These are phyloP conservation scores for Coemansia sp. DNA, from an alignment of 192 early-diverging fungal species.

Conservation along the genomic window DNA sequence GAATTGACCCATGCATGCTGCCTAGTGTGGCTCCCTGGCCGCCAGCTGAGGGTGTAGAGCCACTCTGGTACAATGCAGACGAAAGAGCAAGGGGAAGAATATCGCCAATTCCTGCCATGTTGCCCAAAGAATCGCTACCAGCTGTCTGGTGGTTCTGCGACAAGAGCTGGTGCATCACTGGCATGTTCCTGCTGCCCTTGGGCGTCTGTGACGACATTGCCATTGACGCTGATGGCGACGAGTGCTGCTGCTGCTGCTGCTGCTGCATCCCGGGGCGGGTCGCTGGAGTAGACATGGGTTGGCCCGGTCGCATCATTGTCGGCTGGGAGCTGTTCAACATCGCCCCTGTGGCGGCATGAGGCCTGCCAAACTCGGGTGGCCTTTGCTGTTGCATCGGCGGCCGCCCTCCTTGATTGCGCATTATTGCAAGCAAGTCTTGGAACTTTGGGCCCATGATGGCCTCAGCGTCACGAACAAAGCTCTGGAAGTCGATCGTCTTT, in stretches of 20 bases:
- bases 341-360: background rate
- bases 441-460: conserved; percentile 50
- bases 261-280: conserved; percentile 19
- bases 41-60: background rate
- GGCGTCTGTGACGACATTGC: conserved; percentile 1
- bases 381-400: conserved; percentile 8
- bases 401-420: conserved; percentile 38
- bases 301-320: conserved; percentile 12
- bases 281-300: conserved; percentile 1
- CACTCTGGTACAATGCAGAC: conserved; percentile 12
- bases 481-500: conserved; percentile 35
- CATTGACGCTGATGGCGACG: conserved; percentile 12
- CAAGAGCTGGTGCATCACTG: conserved; percentile 27
- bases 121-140: background rate
- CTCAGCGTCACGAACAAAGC: conserved; percentile 44
- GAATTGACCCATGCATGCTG: background rate
- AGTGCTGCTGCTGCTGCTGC: background rate
- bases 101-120: conserved; percentile 3
- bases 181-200: conserved; percentile 16
- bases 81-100: conserved; percentile 10
- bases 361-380: conserved; percentile 5
- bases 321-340: background rate
- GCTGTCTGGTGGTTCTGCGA: conserved; percentile 14
- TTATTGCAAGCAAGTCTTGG: conserved; percentile 38
- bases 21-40: background rate